These are phyloP conservation scores for Diplotaxis tenuifolia DNA, from an alignment of 345 rosid genomes.

Conservation along the genomic window DNA sequence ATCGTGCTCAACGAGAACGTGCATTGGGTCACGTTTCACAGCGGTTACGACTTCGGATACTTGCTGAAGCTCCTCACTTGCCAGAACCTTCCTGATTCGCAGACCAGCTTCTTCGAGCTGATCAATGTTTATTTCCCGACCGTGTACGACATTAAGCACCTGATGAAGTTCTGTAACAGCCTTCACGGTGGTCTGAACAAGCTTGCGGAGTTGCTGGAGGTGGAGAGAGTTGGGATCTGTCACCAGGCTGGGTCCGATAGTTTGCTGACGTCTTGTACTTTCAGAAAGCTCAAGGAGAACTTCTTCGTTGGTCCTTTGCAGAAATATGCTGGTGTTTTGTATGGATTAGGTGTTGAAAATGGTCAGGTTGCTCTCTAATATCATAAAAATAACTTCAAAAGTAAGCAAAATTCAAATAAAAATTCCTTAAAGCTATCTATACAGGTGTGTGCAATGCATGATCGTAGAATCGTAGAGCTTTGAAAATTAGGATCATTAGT, in stretches of 20 bases:
- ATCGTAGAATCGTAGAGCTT: not conserved
- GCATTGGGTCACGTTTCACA: slow-evolving; percentile 90
- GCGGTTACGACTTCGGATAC: slow-evolving; percentile 94
- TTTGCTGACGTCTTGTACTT: not conserved
- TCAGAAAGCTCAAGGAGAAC: not conserved
- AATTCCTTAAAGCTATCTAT: not conserved
- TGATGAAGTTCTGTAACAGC: not conserved
- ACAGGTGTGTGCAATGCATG: not conserved
- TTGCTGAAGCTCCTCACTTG: slow-evolving; percentile 80
- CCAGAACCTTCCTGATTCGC: slow-evolving; percentile 53
- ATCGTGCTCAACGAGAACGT: slow-evolving; percentile 73
- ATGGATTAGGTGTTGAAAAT: not conserved
- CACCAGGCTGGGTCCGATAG: not conserved
- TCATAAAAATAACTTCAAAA: not conserved
- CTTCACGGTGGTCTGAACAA: not conserved
- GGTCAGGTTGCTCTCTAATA: not conserved
- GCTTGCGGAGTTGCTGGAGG: not conserved
- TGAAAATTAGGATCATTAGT: not conserved
- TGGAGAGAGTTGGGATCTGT: not conserved
- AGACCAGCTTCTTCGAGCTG: not conserved
- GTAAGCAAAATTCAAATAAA: not conserved
- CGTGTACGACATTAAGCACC: not conserved
- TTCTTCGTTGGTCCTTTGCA: not conserved
- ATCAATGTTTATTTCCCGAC: not conserved
- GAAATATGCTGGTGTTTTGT: not conserved